phyloP scores from a whole-genome alignment of 2,329 filamentous ascomycete genomes.

The Pseudopyricularia javanii region DNA sequence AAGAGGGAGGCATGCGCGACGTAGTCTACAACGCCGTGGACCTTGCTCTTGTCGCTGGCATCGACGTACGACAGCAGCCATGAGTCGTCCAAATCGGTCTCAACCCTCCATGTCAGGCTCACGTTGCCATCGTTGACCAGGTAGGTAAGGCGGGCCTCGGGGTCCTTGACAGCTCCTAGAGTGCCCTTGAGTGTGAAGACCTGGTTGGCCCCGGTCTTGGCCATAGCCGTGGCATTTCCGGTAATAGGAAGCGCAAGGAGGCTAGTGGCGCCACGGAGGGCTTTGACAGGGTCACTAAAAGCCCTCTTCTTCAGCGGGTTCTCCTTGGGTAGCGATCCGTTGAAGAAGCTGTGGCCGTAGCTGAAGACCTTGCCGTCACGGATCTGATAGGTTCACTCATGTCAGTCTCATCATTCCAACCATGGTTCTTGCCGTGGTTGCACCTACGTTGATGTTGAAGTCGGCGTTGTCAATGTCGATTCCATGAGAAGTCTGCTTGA shows the following conservation, averaged over 20 bases:
- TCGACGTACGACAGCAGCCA: constrained; percentile 50
- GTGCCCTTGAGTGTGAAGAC: constrained; percentile 33
- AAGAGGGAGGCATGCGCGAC: constrained; percentile 42
- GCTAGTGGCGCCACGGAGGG: constrained; percentile 25
- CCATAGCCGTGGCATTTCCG: constrained; percentile 24
- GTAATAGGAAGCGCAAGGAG: constrained; percentile 26
- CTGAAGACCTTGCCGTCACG: constrained; percentile 43
- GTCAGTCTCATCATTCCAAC: neutral
- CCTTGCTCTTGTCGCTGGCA: constrained; percentile 27
- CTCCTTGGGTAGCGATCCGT: constrained; percentile 26
- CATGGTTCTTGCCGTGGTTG: neutral
- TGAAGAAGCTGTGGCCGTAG: constrained; percentile 36
- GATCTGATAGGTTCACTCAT: neutral
- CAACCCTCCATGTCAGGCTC: constrained; percentile 41
- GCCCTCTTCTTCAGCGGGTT: constrained; percentile 25
- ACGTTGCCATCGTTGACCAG: constrained; percentile 35
- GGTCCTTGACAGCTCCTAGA: constrained; percentile 34
- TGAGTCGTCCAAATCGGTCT: constrained; percentile 43
- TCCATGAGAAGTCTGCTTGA: constrained; percentile 45
- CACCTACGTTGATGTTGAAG: constrained; percentile 46
- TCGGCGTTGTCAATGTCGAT: constrained; percentile 49
- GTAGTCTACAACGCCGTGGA: constrained; percentile 45
- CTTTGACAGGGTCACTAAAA: constrained; percentile 27
- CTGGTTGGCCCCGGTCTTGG: constrained; percentile 18
- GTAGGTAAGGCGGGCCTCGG: constrained; percentile 43